A percentile compares a stretch with the other conserved stretches of the same genome.
Evolutionary conservation across 257 asterid species (phyloP).

Genomic region (Rauvolfia tetraphylla): DNA sequence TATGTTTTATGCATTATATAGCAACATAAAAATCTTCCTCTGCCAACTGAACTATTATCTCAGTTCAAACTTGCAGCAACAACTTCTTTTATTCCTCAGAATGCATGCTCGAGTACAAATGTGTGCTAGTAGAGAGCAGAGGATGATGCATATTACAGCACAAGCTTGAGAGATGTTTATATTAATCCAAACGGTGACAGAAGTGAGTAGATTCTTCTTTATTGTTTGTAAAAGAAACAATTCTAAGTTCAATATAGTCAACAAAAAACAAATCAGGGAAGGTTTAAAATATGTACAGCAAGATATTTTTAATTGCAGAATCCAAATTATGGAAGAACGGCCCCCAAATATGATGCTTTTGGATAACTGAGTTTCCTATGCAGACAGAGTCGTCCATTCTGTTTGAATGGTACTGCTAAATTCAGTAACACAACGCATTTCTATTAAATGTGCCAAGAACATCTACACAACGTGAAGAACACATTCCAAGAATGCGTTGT

Average conservation of each 20-base stretch:
- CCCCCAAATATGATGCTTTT: neutral
- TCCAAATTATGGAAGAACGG: conserved; percentile 7
- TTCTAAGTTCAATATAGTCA: neutral
- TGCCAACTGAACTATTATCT: too few relatives aligned
- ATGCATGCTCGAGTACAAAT: neutral
- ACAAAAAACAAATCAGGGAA: neutral
- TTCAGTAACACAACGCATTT: too few relatives aligned
- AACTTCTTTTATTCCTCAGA: neutral
- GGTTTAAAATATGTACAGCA: neutral
- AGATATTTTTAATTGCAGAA: neutral
- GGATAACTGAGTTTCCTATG: neutral
- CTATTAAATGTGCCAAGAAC: too few relatives aligned
- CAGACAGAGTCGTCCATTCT: too few relatives aligned
- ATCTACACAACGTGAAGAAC: too few relatives aligned
- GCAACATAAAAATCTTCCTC: too few relatives aligned
- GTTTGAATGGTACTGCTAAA: too few relatives aligned
- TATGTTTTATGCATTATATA: neutral
- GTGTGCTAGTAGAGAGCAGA: neutral
- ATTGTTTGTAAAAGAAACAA: too few relatives aligned
- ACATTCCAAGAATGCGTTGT: too few relatives aligned
- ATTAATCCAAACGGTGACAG: too few relatives aligned
- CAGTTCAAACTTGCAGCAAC: neutral
- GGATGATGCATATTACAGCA: neutral
- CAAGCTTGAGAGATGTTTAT: too few relatives aligned
- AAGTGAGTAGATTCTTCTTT: too few relatives aligned